Base-by-base conservation (phyloP, 129 eudicot species). In the Tanacetum coccineum region DNA sequence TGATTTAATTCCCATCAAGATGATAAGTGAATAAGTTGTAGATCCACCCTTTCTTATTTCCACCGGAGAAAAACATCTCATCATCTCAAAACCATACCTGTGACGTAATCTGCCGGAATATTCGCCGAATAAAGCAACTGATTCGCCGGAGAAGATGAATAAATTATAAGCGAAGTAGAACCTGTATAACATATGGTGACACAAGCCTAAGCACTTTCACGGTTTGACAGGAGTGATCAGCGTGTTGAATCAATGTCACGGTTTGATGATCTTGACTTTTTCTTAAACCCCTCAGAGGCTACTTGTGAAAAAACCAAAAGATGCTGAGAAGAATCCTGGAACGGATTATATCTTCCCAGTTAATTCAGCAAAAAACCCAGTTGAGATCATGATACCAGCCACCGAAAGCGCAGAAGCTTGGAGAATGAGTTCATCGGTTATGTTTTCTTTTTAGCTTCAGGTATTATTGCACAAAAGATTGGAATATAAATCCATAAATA, bases 221-320 rank as follows among this genome's bases (percentile, higher is more conserved):
- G n/a, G n/a, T n/a, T 64, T 65, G 62, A 67, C 39, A 71, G 64
- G 76, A 81, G 46, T 64, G 64, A 72, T 45, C n/a, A 67, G 28
- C 51, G 74, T 60, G 81, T 74, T 68, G 68, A 84, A 59, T 69
- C 91, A 70, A 70, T 74, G 76, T 44, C 82, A 70, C 78, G 70
- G 64, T 80, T 83, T 45, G 67, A 84, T 81, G 92, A 86, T 82
- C 89, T 87, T 60, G 86, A 89, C 15, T 86, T 80, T 77, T 83
- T 84, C 73, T 73, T 86, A 45, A 82, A 84, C 80, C 88, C 96
- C 59, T 45, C 42, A 59, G 80, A 82, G 69, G 62, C 75, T 70
- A 58, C 66, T 64, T 66, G 19, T 62, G 30, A 75, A 62, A 63
- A 81, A 58, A 55, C 67, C 59, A 28, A 81, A 73, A 58, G 19